Conservation (phyloP, 2,329 filamentous ascomycete species). For the Orbilia brochopaga region DNA sequence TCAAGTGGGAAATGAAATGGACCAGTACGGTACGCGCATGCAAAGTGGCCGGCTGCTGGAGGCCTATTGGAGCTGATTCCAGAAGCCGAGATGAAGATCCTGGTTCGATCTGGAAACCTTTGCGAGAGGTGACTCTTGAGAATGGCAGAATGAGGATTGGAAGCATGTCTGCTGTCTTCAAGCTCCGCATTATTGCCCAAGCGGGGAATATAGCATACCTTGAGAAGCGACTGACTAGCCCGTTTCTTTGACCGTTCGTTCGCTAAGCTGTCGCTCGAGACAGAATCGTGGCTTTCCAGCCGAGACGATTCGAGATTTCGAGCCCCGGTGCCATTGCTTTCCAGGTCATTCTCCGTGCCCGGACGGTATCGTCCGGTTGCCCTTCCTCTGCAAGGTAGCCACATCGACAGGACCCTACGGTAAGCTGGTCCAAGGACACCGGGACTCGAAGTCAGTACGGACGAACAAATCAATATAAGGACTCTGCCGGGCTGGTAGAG, state of each 20-base stretch:
- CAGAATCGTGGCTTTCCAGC: slow-evolving; percentile 21
- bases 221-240: slow-evolving; percentile 10
- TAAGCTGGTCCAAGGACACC: neutral
- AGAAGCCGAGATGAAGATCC: neutral
- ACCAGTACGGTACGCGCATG: no score
- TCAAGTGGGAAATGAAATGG: no score
- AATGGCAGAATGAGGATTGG: neutral
- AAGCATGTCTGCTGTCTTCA: neutral
- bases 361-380: slow-evolving; percentile 3
- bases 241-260: slow-evolving; percentile 3
- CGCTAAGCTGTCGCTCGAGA: slow-evolving; percentile 6
- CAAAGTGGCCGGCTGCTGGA: no score
- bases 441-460: neutral
- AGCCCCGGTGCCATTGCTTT: slow-evolving; percentile 8
- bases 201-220: neutral
- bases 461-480: slow-evolving; percentile 20
- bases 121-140: neutral
- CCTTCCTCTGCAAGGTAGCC: slow-evolving; percentile 13
- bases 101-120: neutral
- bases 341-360: slow-evolving; percentile 14
- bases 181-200: neutral
- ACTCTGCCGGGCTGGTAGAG: neutral
- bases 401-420: slow-evolving; percentile 10
- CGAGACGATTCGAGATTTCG: slow-evolving; percentile 32
- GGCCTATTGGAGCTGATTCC: no score